phyloP scores from a whole-genome alignment of 495 filamentous ascomycete species.

The Pseudotulostoma volvatum region DNA sequence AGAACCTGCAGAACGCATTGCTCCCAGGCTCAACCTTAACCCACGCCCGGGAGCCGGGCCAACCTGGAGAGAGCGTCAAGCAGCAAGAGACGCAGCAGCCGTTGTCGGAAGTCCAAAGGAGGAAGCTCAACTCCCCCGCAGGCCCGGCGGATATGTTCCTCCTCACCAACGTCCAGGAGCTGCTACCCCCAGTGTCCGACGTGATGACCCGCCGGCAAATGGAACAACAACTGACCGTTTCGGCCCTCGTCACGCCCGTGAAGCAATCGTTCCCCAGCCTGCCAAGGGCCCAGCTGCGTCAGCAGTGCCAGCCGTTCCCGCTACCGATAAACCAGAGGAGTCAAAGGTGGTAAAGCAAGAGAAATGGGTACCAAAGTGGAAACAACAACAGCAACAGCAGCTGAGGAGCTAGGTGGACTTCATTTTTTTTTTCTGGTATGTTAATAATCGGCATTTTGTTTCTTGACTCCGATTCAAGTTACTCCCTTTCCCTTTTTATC shows the following conservation, averaged over 20 bases:
- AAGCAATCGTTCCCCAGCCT: conserved; percentile 15
- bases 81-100: conserved; percentile 35
- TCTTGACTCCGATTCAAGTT: not conserved
- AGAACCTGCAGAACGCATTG: conserved; percentile 29
- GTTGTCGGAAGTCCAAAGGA: conserved; percentile 17
- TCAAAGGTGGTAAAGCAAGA: conserved; percentile 13
- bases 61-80: conserved; percentile 76
- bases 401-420: not conserved
- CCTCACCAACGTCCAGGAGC: conserved; percentile 29
- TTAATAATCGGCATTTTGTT: too few species aligned
- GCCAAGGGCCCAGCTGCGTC: conserved; percentile 3
- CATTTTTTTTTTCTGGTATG: conserved; percentile 2
- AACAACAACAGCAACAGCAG: conserved; percentile 21
- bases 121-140: conserved; percentile 18
- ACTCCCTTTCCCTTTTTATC: not conserved
- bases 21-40: conserved; percentile 53
- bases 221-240: conserved; percentile 19
- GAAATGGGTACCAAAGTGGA: conserved; percentile 31
- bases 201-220: conserved; percentile 15
- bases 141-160: conserved; percentile 33
- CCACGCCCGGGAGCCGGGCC: conserved; percentile 37
- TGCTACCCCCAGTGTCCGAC: conserved; percentile 11
- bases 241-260: conserved; percentile 23
- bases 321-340: conserved; percentile 20
- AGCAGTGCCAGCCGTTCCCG: conserved; percentile 17